Evolutionary conservation across 441 rosid genomes (phyloP).

Genomic region (Syzygium syzygioides): DNA sequence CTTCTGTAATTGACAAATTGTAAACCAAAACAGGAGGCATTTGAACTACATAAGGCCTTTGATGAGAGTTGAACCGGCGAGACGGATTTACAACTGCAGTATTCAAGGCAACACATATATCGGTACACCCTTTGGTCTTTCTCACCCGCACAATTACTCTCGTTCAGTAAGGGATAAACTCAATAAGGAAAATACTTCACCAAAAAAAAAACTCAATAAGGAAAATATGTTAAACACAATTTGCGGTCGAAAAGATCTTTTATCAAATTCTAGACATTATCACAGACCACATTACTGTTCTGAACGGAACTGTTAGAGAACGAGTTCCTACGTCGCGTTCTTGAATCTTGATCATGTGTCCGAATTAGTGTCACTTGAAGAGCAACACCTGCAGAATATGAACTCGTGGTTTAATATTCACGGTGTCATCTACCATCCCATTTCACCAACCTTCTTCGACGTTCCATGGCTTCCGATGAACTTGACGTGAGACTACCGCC

Average conservation of each 20-base stretch:
- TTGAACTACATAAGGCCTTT: neutral
- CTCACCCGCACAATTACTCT: neutral
- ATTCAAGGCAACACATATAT: neutral
- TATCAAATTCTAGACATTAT: neutral
- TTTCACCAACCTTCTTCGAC: neutral
- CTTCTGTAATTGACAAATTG: neutral
- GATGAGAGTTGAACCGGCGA: neutral
- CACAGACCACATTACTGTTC: neutral
- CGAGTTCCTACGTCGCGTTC: neutral
- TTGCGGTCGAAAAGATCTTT: neutral
- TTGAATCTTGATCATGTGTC: neutral
- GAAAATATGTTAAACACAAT: neutral
- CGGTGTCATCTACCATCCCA: neutral
- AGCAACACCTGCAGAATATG: neutral
- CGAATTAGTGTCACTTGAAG: neutral
- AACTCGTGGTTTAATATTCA: neutral
- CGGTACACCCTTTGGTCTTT: neutral
- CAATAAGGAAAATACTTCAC: neutral
- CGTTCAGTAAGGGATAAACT: neutral
- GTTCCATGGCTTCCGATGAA: too few species aligned
- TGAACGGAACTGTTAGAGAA: neutral
- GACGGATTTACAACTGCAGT: neutral
- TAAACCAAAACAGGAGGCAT: neutral
- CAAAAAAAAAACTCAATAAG: neutral
- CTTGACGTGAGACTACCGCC: neutral